phyloP scores from a whole-genome alignment of 1,284 basidiomycete genomes.

The Ustilago nuda region DNA sequence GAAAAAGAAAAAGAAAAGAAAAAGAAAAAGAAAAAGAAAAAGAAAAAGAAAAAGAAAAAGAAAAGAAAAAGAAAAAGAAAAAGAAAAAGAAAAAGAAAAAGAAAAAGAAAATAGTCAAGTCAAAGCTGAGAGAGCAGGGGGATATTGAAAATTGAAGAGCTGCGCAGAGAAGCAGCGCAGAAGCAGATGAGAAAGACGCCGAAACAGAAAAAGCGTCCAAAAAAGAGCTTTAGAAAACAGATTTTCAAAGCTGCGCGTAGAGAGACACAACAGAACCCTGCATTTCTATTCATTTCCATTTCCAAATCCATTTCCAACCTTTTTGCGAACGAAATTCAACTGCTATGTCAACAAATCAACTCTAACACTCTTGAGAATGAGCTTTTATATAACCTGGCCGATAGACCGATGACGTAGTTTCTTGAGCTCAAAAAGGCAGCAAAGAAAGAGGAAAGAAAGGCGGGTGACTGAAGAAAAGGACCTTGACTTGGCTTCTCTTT shows the following conservation, averaged over 20 bases:
- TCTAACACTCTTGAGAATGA: background rate
- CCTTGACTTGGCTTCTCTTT: background rate
- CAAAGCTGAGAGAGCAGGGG: too few species aligned
- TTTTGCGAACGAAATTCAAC: too few species aligned
- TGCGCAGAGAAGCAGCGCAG: background rate
- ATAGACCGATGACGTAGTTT: slow-evolving; percentile 7
- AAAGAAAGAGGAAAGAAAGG: slow-evolving; percentile 1
- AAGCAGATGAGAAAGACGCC: background rate
- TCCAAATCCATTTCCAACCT: too few species aligned
- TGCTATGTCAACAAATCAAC: too few species aligned
- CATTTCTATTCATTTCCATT: background rate
- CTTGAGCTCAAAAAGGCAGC: background rate
- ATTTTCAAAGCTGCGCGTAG: slow-evolving; percentile 10
- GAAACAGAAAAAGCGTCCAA: background rate
- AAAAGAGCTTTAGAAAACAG: slow-evolving; percentile 6
- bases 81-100: too few species aligned
- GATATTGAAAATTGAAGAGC: background rate
- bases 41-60: too few species aligned
- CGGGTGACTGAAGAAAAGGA: background rate
- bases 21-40: too few species aligned
- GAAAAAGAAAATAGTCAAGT: too few species aligned
- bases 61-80: too few species aligned
- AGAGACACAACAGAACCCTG: slow-evolving; percentile 17
- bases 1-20: background rate
- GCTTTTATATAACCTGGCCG: background rate